Base-by-base conservation (phyloP, 2,329 filamentous ascomycete genomes). In the Pseudogymnoascus sp. region DNA sequence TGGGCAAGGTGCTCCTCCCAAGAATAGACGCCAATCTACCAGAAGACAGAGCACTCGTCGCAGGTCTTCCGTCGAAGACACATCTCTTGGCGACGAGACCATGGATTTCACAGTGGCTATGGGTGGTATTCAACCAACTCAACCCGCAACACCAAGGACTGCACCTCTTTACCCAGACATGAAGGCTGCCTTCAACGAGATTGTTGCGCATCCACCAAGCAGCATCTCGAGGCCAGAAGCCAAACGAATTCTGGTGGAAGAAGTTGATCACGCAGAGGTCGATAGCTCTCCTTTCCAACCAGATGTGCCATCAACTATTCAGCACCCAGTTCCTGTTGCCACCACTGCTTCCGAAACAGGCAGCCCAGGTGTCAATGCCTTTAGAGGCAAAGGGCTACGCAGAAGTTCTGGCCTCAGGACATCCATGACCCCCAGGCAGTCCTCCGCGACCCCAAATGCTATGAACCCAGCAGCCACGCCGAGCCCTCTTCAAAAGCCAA, bases 41-140 rank as follows among this genome's bases (percentile, higher is more conserved):
- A 69, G 69, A 58, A 70, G 71, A 35, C 70, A 70, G 66, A 75
- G 73, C 61, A 74, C 67, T 34, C 71, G 73, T 20, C 69, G 74
- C 32, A 69, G 71, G 58, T 74, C 74, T 11, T 72, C 72, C 37
- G 64, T 62, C 11, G 66, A 68, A 47, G 65, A 62, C 30, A 67
- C 68, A 8, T 65, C 65, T 11, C 63, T 70, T 57, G 69, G 68
- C 9, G 73, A 75, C 38, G 72, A 71, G 64, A 73, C 72, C 2
- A 83, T 83, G 81, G 81, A 85, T 30, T 77, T 85, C 64, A 86
- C 83, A 2, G 75, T 73, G 37, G 78, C 79, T 6, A 74, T 84
- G 41, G 83, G 83, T 5, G 77, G 80, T 8, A 85, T 85, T 57
- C 68, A 75, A 57, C 70, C 72, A 32, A 62, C 67, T 16, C 63